Evolutionary conservation across 148 eudicot genomes (phyloP).

Genomic region (Cornus kousa): DNA sequence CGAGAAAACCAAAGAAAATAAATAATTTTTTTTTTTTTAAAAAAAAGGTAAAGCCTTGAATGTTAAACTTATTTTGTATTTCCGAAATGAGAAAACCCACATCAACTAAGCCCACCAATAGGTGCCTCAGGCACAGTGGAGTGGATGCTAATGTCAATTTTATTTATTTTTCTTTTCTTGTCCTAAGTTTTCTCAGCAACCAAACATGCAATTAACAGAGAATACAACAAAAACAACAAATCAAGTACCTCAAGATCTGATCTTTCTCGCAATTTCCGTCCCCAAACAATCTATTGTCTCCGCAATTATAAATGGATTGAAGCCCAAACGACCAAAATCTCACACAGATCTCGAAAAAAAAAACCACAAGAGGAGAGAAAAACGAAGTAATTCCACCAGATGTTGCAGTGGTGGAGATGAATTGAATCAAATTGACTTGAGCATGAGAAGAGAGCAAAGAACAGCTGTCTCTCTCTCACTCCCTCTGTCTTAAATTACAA

Average conservation of each 20-base stretch:
- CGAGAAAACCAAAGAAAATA: neutral
- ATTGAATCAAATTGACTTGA: neutral
- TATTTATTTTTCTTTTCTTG: neutral
- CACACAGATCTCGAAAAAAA: neutral
- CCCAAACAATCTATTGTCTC: neutral
- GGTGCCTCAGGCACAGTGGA: neutral
- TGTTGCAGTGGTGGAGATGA: neutral
- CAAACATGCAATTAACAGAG: neutral
- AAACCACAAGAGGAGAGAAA: neutral
- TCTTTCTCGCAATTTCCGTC: neutral
- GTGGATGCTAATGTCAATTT: neutral
- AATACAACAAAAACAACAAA: neutral
- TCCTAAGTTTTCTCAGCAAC: neutral
- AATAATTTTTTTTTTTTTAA: neutral
- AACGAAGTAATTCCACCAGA: neutral
- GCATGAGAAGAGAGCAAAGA: neutral
- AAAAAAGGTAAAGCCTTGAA: neutral
- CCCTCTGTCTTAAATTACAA: neutral
- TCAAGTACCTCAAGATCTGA: conserved; percentile 17
- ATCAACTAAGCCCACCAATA: neutral
- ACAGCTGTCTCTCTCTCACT: neutral
- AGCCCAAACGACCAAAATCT: neutral
- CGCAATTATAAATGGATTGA: neutral
- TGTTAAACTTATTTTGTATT: neutral
- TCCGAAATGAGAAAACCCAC: neutral